A percentile compares a stretch with the other conserved stretches of the same genome.
Evolutionary conservation across 176 grass and related monocot genomes (phyloP).

Genomic region (Carex myosuroides): DNA sequence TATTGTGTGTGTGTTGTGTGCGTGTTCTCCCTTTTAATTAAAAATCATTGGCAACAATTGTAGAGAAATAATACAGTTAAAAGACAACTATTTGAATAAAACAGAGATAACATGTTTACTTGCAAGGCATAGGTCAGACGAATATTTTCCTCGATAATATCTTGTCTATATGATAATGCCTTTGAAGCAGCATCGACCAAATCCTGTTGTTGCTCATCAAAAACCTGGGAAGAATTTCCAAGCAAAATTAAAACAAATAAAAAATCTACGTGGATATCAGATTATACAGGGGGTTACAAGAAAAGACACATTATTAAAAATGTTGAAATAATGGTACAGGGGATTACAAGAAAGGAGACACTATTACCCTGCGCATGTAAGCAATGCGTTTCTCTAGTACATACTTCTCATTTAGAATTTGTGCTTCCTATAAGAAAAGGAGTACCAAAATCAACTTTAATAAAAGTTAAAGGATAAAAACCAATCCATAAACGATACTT

Average conservation of each 20-base stretch:
- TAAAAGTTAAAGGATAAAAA: conserved; percentile 19
- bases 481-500: background rate
- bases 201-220: conserved; percentile 88
- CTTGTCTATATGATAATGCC: conserved; percentile 92
- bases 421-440: conserved; percentile 55
- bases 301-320: conserved; percentile 18
- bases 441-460: conserved; percentile 29
- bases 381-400: conserved; percentile 75
- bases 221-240: conserved; percentile 51
- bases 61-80: background rate
- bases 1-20: background rate
- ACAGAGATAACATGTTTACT: conserved; percentile 35
- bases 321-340: background rate
- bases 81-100: background rate
- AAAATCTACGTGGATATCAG: background rate
- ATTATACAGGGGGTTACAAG: background rate
- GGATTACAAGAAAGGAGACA: background rate
- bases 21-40: background rate
- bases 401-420: conserved; percentile 61
- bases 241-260: background rate
- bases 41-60: background rate
- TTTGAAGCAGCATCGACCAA: conserved; percentile 84
- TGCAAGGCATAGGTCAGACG: conserved; percentile 71
- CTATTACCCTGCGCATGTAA: conserved; percentile 67
- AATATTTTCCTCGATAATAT: conserved; percentile 91